Percentiles rank a stretch among this genome's conserved stretches.
phyloP scores from a whole-genome alignment of 768 basidiomycete species.

The Agaricus bisporus region DNA sequence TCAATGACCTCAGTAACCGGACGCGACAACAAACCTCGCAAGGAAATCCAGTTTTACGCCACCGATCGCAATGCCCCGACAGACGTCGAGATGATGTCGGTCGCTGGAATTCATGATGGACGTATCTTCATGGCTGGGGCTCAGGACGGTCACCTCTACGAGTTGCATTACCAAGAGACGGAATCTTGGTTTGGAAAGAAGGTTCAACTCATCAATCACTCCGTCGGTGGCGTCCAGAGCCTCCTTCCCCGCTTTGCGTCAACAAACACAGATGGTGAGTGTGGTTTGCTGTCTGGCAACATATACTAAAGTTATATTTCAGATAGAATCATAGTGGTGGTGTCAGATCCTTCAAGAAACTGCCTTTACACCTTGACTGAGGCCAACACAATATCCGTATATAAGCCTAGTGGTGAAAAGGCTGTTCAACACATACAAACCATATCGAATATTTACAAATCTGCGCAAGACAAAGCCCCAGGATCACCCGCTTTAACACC shows the following conservation, averaged over 20 bases:
- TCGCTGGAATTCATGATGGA: constrained; percentile 73
- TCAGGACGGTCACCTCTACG: constrained; percentile 86
- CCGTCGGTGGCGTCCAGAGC: constrained; percentile 71
- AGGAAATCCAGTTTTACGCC: constrained; percentile 83
- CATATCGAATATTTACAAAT: constrained; percentile 66
- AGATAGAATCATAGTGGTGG: constrained; percentile 71
- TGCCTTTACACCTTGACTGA: constrained; percentile 76
- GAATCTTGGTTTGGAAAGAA: constrained; percentile 92
- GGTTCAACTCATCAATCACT: constrained; percentile 82
- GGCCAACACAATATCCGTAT: constrained; percentile 60
- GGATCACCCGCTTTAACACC: constrained; percentile 68
- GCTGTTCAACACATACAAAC: constrained; percentile 68
- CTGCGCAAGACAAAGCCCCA: constrained; percentile 76
- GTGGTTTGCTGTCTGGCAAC: neutral
- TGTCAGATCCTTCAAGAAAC: constrained; percentile 61
- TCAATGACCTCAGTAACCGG: constrained; percentile 44
- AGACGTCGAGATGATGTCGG: constrained; percentile 82
- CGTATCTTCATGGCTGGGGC: constrained; percentile 88
- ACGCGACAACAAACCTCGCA: constrained; percentile 36
- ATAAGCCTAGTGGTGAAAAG: constrained; percentile 58
- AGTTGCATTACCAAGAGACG: constrained; percentile 84
- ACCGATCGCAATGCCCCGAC: constrained; percentile 78
- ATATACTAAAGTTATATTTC: constrained; percentile 6
- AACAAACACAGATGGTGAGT: constrained; percentile 58
- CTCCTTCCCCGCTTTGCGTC: constrained; percentile 71